Conservation (phyloP, 2,329 filamentous ascomycete species). For the Nemania sp. region DNA sequence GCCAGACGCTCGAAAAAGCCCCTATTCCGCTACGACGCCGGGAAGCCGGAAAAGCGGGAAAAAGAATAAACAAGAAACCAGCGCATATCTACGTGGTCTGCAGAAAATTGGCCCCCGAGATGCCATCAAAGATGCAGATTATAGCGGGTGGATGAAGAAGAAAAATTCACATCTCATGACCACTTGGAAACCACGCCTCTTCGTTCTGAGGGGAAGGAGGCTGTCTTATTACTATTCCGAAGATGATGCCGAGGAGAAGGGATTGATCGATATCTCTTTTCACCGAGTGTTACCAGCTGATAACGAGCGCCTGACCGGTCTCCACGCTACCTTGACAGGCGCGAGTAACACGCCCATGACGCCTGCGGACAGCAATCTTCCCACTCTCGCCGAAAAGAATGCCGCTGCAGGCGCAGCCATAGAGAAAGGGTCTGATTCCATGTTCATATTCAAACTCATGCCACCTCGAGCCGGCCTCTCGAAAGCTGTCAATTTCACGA, state of each 20-base stretch:
- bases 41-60: slow-evolving; percentile 52
- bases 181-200: slow-evolving; percentile 96
- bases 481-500: slow-evolving; percentile 94
- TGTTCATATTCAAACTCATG: slow-evolving; percentile 98
- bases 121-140: slow-evolving; percentile 85
- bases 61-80: slow-evolving; percentile 92
- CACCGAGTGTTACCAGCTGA: slow-evolving; percentile 95
- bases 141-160: slow-evolving; percentile 99
- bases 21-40: slow-evolving; percentile 52
- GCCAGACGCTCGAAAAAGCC: slow-evolving; percentile 63
- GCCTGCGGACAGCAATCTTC: slow-evolving; percentile 50
- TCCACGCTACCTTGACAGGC: slow-evolving; percentile 90
- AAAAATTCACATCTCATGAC: slow-evolving; percentile 95
- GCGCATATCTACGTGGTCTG: slow-evolving; percentile 86
- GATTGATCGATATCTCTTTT: slow-evolving; percentile 95
- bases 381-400: slow-evolving; percentile 48
- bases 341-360: slow-evolving; percentile 70
- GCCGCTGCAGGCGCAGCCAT: slow-evolving; percentile 41
- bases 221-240: slow-evolving; percentile 97
- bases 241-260: slow-evolving; percentile 88
- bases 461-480: slow-evolving; percentile 86
- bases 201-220: slow-evolving; percentile 87
- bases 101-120: slow-evolving; percentile 80
- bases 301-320: slow-evolving; percentile 83
- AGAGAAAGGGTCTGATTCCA: slow-evolving; percentile 63